Evolutionary conservation across 2,329 filamentous ascomycete species (phyloP), one percentile per base, ranked within the genome.

Genomic region (Xylaria sp.): DNA sequence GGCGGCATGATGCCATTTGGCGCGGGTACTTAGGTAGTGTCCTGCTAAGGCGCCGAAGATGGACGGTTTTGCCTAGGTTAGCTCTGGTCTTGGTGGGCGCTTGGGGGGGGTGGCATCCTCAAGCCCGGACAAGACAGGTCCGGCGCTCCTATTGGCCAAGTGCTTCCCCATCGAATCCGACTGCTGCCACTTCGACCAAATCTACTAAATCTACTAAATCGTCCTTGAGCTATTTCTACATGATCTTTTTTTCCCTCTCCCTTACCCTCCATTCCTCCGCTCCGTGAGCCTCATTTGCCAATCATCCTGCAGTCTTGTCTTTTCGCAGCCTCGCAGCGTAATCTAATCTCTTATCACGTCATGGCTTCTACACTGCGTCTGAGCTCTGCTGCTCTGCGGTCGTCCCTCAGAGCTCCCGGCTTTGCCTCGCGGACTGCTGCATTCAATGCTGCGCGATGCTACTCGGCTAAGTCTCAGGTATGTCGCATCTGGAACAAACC

Each of bases 401-500:
- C 91, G 75, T 88, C 90, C 63, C 80, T 92, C 75, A 81, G 85
- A 76, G 81, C 87, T 71, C 84, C 88, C 69, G 83, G 88, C 75
- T 85, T 92, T 75, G 84, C 85, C 77, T 84, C 87, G 76, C 87
- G 88, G 76, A 81, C 83, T 75, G 85, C 87, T 70, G 88, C 88
- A 77, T 93, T 93, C 84, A 92, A 89, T 82, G 89, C 90, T 77
- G 82, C 90, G 76, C 89, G 95, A 81, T 93, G 87, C 86, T 97
- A 97, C 83, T 97, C 71, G 67, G 89, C 92, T 71, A 97, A 97
- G 87, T 87, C 90, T 72, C 89, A 93, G 86, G 93, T 96, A 83
- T 74, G 83, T 63, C 62, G 41, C 60, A 51, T 53, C 58, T 66
- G 57, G 57, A 68, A 60, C 46, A 53, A 71, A 67, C 52, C 64